These are phyloP conservation scores for Tylopilus felleus DNA, from an alignment of 768 basidiomycete genomes.

Conservation along the genomic window DNA sequence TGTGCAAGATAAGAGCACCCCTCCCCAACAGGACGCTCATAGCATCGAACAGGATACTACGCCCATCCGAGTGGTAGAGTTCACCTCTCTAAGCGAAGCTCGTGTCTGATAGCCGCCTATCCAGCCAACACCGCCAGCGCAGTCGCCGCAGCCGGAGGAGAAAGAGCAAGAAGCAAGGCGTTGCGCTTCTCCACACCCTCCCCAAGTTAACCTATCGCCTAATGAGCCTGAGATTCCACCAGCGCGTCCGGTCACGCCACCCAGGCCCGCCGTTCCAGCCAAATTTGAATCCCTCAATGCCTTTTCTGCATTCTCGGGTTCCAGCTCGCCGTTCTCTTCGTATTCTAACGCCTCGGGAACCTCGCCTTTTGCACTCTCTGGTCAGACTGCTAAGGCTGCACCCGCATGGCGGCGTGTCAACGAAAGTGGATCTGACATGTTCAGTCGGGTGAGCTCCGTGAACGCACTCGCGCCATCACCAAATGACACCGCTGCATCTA, in stretches of 20 bases:
- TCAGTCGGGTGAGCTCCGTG: slow-evolving; percentile 1
- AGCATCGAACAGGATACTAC: neutral
- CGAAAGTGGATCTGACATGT: slow-evolving; percentile 6
- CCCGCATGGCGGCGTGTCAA: slow-evolving; percentile 28
- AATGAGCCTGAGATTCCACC: slow-evolving; percentile 13
- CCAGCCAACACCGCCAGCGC: slow-evolving; percentile 12
- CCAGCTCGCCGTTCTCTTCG: slow-evolving; percentile 34
- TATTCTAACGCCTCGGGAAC: slow-evolving; percentile 24
- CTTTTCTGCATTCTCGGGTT: slow-evolving; percentile 40
- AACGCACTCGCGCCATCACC: slow-evolving; percentile 18
- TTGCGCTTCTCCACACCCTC: slow-evolving; percentile 11
- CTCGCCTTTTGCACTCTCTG: slow-evolving; percentile 23
- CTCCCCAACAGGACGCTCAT: slow-evolving; percentile 1
- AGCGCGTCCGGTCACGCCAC: slow-evolving; percentile 12
- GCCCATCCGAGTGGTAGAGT: slow-evolving; percentile 16
- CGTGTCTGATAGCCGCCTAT: slow-evolving; percentile 10
- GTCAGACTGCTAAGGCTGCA: slow-evolving; percentile 11
- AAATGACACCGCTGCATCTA: slow-evolving; percentile 12
- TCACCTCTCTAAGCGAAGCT: neutral
- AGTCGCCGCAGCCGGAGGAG: neutral
- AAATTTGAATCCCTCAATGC: slow-evolving; percentile 20
- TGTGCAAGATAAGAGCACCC: slow-evolving; percentile 9
- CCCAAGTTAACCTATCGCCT: neutral
- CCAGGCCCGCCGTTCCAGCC: slow-evolving; percentile 7
- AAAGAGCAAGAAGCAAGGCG: slow-evolving; percentile 11